Evolutionary conservation across 2,329 filamentous ascomycete species (phyloP).

Genomic region (Blastomyces emzantsi): DNA sequence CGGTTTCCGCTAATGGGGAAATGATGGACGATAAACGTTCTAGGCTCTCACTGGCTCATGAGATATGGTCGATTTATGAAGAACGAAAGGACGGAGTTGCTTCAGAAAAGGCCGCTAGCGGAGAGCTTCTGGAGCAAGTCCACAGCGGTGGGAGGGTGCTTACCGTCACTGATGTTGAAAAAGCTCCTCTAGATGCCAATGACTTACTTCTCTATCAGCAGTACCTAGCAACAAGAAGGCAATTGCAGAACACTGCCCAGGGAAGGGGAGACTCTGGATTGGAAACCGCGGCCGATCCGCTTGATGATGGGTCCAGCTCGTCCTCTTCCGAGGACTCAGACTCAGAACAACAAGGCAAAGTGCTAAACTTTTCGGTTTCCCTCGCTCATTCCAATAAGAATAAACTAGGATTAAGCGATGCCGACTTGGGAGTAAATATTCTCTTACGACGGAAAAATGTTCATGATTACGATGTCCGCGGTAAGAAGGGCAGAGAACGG

Average conservation of each 20-base stretch:
- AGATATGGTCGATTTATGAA: slow-evolving; percentile 72
- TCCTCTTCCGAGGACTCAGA: slow-evolving; percentile 86
- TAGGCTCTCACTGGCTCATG: slow-evolving; percentile 56
- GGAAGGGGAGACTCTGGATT: slow-evolving; percentile 57
- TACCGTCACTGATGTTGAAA: slow-evolving; percentile 51
- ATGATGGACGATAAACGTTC: slow-evolving; percentile 20
- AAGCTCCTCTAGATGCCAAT: slow-evolving; percentile 59
- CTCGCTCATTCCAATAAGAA: slow-evolving; percentile 75
- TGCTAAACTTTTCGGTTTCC: slow-evolving; percentile 77
- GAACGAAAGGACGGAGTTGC: slow-evolving; percentile 57
- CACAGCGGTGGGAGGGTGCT: slow-evolving; percentile 56
- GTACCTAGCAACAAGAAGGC: slow-evolving; percentile 78
- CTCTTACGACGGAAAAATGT: slow-evolving; percentile 79
- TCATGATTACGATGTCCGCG: slow-evolving; percentile 87
- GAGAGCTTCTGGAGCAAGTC: slow-evolving; percentile 58
- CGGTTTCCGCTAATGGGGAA: slow-evolving; percentile 21
- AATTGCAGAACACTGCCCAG: slow-evolving; percentile 74
- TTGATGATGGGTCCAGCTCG: slow-evolving; percentile 73
- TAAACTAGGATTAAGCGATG: slow-evolving; percentile 77
- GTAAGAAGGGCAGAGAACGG: slow-evolving; percentile 84
- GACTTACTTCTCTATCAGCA: slow-evolving; percentile 82
- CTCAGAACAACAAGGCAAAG: slow-evolving; percentile 81
- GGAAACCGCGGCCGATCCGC: slow-evolving; percentile 62
- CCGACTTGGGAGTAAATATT: slow-evolving; percentile 86
- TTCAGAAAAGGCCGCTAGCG: slow-evolving; percentile 45